Evolutionary conservation across 225 moss, liverwort and hornwort species (phyloP).

Genomic region (Marchantia polymorpha): DNA sequence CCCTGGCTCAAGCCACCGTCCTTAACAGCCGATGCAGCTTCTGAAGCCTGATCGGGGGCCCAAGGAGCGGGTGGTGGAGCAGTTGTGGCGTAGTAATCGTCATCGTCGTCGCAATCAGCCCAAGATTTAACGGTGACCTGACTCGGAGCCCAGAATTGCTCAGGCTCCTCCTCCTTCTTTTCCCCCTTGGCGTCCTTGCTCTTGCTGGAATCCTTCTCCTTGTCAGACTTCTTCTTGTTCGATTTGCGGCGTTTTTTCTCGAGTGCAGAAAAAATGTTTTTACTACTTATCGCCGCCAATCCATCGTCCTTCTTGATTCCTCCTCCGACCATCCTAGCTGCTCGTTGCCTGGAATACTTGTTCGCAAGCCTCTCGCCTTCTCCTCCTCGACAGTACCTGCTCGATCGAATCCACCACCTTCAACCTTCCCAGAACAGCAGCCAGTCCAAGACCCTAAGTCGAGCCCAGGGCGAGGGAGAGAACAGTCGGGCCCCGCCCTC

Average conservation of each 20-base stretch:
- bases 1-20: slow-evolving; percentile 89
- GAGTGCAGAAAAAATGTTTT: slow-evolving; percentile 98
- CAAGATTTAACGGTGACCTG: slow-evolving; percentile 97
- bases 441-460: slow-evolving; percentile 7
- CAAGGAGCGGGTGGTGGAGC: slow-evolving; percentile 75
- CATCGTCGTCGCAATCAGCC: slow-evolving; percentile 99
- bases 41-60: slow-evolving; percentile 54
- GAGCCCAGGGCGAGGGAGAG: slow-evolving; percentile 48
- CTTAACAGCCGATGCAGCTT: slow-evolving; percentile 62
- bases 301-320: slow-evolving; percentile 99
- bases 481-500: slow-evolving; percentile 51
- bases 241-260: slow-evolving; percentile 98
- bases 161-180: slow-evolving; percentile 74
- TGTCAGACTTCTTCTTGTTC: slow-evolving; percentile 74
- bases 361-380: slow-evolving; percentile 7
- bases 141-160: slow-evolving; percentile 95
- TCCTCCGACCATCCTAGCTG: slow-evolving; percentile 99
- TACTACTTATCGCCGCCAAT: slow-evolving; percentile 99
- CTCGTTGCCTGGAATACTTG: slow-evolving; percentile 45
- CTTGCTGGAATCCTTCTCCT: slow-evolving; percentile 61
- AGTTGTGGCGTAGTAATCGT: slow-evolving; percentile 92
- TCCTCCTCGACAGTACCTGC: slow-evolving; percentile 7
- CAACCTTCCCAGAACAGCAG: neutral
- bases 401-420: slow-evolving; percentile 18
- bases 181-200: slow-evolving; percentile 66